Evolutionary conservation across 371 early-diverging fungal genomes (phyloP), one percentile per base, ranked within the genome.

Genomic region (Mortierella sp.): DNA sequence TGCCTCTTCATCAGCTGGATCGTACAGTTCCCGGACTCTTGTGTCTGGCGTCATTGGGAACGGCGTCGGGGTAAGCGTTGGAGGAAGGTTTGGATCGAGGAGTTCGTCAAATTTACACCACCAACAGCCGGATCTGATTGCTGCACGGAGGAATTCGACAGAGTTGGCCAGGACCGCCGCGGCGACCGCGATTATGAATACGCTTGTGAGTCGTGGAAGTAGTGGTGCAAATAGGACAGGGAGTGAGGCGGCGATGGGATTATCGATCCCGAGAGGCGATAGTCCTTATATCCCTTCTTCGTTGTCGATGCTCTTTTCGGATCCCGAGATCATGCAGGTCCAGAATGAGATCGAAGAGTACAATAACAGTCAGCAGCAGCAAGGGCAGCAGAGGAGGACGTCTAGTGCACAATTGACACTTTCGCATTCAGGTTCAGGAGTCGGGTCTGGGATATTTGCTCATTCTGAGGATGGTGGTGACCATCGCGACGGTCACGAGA

Each of bases 231-330:
- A 13, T 57, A 14, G 28, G 73, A 9, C 77, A 59, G 9, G 21
- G 10, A 5, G 34, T 61, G 61, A 61, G 34, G 61, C 9, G 61
- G 31, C 9, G 31, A 34, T 73, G 6, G 80, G 71, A 4, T 3
- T 28, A 2, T 64, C 69, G 1, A 57, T 71, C 4, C 59, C 72
- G 3, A 67, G 81, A 13, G 84, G 84, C 6, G 75, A 72, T n/a
- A 84, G 80, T 59, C 75, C 84, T 6, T 84, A 84, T 40, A 80
- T 84, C 24, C 84, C 84, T 3, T 84, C 84, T 31, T 84, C 84
- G 0, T 51, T 84, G 5, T 84, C 84, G 3, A 84, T 84, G 84
- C 48, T 84, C 44, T 84, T 84, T 46, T 75, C 84, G 3, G 84
- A 84, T 50, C 84, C 80, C 1, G 84, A 84, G 48, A 69, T 84